These are phyloP conservation scores for Heritiera littoralis DNA, from an alignment of 345 rosid genomes.

Conservation along the genomic window DNA sequence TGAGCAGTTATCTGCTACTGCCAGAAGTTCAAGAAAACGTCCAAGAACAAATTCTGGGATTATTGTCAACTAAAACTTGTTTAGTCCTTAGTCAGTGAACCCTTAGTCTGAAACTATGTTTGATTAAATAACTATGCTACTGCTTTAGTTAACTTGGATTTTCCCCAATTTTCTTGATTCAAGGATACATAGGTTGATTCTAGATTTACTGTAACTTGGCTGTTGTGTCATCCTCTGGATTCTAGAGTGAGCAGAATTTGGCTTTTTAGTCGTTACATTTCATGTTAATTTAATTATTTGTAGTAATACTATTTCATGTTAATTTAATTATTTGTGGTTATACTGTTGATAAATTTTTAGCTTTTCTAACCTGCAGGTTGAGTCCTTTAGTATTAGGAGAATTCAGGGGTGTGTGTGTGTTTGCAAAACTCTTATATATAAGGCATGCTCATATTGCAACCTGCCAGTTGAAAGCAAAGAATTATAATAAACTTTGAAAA, in stretches of 20 bases:
- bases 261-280: not conserved
- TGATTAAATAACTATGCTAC: not conserved
- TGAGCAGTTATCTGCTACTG: not conserved
- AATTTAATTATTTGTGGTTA: slow-evolving; percentile 1
- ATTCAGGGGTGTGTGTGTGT: not conserved
- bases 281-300: not conserved
- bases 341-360: not conserved
- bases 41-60: not conserved
- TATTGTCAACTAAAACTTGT: not conserved
- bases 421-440: not conserved
- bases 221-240: not conserved
- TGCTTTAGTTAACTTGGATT: not conserved
- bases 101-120: not conserved
- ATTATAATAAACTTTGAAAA: not conserved
- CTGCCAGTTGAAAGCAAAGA: not conserved
- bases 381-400: not conserved
- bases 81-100: not conserved
- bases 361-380: not conserved
- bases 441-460: not conserved
- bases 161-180: not conserved
- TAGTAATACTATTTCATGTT: not conserved
- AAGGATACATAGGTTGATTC: not conserved
- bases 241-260: not conserved
- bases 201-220: not conserved
- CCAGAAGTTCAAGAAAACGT: not conserved